Evolutionary conservation across 202 grass and related monocot genomes (phyloP).

Genomic region (Panicum hallii): DNA sequence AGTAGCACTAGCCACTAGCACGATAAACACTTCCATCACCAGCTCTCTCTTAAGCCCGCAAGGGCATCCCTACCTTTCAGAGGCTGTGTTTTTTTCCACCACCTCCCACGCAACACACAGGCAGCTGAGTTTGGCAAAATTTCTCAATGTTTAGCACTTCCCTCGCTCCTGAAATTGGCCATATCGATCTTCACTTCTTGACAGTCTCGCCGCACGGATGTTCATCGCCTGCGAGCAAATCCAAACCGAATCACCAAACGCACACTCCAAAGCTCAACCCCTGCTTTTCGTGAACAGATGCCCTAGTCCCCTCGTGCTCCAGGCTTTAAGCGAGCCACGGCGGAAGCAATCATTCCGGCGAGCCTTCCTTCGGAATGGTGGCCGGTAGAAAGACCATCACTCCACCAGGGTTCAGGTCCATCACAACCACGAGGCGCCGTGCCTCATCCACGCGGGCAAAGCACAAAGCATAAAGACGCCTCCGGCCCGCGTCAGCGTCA

Average conservation of each 20-base stretch:
- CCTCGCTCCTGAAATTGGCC: not conserved
- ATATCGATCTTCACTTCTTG: not conserved
- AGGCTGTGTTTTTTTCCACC: not conserved
- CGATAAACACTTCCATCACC: not conserved
- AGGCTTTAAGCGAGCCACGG: not conserved
- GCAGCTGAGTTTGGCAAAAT: not conserved
- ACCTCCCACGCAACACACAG: not conserved
- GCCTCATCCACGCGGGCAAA: slow-evolving; percentile 20
- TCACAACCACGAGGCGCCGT: not conserved
- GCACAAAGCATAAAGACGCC: not conserved
- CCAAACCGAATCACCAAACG: not conserved
- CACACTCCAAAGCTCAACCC: not conserved
- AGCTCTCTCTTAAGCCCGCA: not conserved
- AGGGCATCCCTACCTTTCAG: not conserved
- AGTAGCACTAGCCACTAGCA: slow-evolving; percentile 26
- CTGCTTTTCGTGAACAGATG: not conserved
- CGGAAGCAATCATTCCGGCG: slow-evolving; percentile 32
- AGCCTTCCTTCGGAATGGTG: not conserved
- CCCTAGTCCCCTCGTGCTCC: not conserved
- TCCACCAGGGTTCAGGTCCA: slow-evolving; percentile 1
- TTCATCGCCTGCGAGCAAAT: not conserved
- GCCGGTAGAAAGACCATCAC: slow-evolving; percentile 1
- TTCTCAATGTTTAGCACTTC: not conserved
- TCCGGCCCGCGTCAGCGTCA: slow-evolving; percentile 17
- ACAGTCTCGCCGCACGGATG: not conserved